phyloP scores from a whole-genome alignment of 1,284 basidiomycete genomes.

The Cutaneotrichosporon sp. region DNA sequence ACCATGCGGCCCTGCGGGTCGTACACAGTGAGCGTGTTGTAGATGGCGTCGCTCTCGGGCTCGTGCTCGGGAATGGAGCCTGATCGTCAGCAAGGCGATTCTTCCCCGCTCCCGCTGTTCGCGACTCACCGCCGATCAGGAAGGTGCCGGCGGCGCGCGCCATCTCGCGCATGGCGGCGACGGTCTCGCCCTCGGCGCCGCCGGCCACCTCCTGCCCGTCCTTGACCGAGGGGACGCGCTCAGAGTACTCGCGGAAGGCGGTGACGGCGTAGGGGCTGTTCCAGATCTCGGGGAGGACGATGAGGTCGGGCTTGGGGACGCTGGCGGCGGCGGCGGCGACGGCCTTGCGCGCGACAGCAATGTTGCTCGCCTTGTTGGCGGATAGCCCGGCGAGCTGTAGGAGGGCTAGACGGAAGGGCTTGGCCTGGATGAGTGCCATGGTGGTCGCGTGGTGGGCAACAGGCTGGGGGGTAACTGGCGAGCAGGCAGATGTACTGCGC shows the following conservation, averaged over 20 bases:
- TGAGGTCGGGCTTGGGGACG: conserved; percentile 65
- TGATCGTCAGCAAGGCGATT: conserved; percentile 43
- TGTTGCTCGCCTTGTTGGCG: conserved; percentile 69
- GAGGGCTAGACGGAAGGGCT: conserved; percentile 78
- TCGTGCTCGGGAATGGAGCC: conserved; percentile 89
- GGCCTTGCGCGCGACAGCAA: conserved; percentile 76
- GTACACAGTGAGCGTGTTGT: conserved; percentile 91
- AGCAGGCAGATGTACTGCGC: neutral
- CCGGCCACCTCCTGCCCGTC: conserved; percentile 15
- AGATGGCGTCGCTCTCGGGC: conserved; percentile 65
- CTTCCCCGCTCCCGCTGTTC: too few relatives aligned
- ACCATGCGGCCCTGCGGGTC: conserved; percentile 83
- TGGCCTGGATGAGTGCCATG: conserved; percentile 53
- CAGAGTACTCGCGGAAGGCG: conserved; percentile 81
- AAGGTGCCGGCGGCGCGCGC: conserved; percentile 82
- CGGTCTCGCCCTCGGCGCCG: conserved; percentile 62
- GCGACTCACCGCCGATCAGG: conserved; percentile 79
- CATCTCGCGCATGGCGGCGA: conserved; percentile 76
- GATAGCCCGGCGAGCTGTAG: conserved; percentile 77
- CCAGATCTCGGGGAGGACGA: conserved; percentile 96
- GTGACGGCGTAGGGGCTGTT: conserved; percentile 93
- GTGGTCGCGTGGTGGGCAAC: neutral
- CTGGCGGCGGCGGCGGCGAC: conserved; percentile 66
- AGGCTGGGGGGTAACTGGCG: neutral
- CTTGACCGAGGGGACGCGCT: conserved; percentile 63